These are phyloP conservation scores for Ampelocalamus luodianensis DNA, from an alignment of 176 grass and related monocot genomes.

Conservation along the genomic window DNA sequence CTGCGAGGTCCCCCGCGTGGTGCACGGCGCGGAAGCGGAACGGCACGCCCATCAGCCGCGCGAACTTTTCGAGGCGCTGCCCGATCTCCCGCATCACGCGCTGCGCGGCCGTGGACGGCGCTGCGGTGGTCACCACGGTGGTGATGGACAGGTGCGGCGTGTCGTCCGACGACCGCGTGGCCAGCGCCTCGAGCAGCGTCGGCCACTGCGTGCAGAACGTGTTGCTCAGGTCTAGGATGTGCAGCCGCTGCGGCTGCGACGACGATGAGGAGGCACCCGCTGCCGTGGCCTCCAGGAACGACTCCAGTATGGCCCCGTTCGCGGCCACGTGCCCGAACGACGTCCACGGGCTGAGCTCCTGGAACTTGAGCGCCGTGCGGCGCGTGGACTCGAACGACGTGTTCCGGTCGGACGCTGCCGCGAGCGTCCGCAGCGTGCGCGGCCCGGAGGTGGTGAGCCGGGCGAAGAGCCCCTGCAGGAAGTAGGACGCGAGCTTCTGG, in stretches of 20 bases:
- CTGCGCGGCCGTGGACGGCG: constrained; percentile 59
- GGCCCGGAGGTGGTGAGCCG: constrained; percentile 78
- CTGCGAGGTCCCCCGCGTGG: constrained; percentile 81
- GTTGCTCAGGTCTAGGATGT: constrained; percentile 96
- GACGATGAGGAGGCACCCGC: constrained; percentile 10
- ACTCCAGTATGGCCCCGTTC: constrained; percentile 95
- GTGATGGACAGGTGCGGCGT: constrained; percentile 95
- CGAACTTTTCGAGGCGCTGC: constrained; percentile 94
- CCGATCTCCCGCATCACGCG: constrained; percentile 93
- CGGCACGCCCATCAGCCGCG: constrained; percentile 91
- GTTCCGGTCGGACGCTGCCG: constrained; percentile 70
- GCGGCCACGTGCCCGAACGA: constrained; percentile 95
- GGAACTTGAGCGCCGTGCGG: constrained; percentile 80
- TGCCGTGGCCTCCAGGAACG: constrained; percentile 71
- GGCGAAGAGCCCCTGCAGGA: constrained; percentile 83
- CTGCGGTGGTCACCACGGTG: constrained; percentile 66
- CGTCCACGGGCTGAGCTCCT: constrained; percentile 96
- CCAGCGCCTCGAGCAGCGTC: constrained; percentile 89
- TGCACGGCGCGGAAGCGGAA: constrained; percentile 85
- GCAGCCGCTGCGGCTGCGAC: constrained; percentile 61
- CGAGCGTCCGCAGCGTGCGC: constrained; percentile 71
- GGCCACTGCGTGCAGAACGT: constrained; percentile 99
- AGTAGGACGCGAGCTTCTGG: constrained; percentile 92
- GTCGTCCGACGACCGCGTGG: constrained; percentile 91
- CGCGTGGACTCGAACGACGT: constrained; percentile 92